Evolutionary conservation across 1,284 basidiomycete genomes (phyloP).

Genomic region (Fomitopsis schrenkii): DNA sequence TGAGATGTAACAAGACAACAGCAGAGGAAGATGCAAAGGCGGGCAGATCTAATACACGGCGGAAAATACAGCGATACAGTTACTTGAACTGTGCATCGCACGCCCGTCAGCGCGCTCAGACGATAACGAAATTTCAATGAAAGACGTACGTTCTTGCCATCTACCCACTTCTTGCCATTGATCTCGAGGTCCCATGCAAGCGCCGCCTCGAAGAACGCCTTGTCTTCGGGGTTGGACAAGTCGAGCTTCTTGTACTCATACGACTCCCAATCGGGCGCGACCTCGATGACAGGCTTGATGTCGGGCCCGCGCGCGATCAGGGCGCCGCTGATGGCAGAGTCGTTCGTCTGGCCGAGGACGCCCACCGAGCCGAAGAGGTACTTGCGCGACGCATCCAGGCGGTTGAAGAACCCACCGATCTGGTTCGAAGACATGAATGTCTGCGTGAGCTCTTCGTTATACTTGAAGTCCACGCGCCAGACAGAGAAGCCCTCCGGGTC

Average conservation of each 20-base stretch:
- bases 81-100: conserved; percentile 29
- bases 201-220: conserved; percentile 86
- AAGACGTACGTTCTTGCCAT: conserved; percentile 73
- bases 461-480: conserved; percentile 96
- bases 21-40: conserved; percentile 11
- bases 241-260: conserved; percentile 80
- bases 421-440: conserved; percentile 91
- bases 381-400: conserved; percentile 92
- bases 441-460: conserved; percentile 91
- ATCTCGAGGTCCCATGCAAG: conserved; percentile 89
- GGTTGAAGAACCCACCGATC: conserved; percentile 94
- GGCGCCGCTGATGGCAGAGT: conserved; percentile 75
- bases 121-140: conserved; percentile 5
- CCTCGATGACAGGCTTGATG: conserved; percentile 65
- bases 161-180: conserved; percentile 82
- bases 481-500: conserved; percentile 90
- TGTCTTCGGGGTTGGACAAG: conserved; percentile 64
- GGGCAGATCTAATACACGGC: conserved; percentile 8
- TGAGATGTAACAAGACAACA: conserved; percentile 20
- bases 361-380: conserved; percentile 93
- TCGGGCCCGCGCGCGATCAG: conserved; percentile 82
- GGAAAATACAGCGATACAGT: conserved; percentile 11
- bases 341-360: conserved; percentile 82
- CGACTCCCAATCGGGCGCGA: conserved; percentile 92
- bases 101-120: not conserved